phyloP scores from a whole-genome alignment of 2,329 filamentous ascomycete species.

The Purpureocillium takamizusanense region DNA sequence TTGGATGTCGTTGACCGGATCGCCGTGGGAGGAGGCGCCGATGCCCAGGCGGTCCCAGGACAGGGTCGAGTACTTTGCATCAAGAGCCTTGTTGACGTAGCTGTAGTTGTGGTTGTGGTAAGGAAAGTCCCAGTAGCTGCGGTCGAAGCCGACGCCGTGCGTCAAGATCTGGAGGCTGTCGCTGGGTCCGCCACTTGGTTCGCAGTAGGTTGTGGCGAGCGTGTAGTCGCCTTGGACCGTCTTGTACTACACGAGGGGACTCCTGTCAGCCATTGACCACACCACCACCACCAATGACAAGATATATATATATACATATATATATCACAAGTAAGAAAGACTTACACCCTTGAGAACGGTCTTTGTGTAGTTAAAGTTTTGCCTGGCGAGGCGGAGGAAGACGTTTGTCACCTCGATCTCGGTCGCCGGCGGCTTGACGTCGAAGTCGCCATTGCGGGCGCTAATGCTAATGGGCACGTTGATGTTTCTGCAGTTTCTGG shows the following conservation, averaged over 20 bases:
- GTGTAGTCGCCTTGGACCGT: conserved; percentile 44
- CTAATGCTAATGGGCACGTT: conserved; percentile 47
- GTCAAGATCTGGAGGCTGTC: conserved; percentile 29
- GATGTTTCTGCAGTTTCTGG: conserved; percentile 36
- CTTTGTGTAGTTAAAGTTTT: conserved; percentile 40
- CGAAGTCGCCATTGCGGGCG: conserved; percentile 44
- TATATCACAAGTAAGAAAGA: too few relatives aligned
- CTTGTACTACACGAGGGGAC: conserved; percentile 26
- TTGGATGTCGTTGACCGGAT: conserved; percentile 53
- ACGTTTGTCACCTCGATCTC: conserved; percentile 51
- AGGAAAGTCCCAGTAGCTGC: conserved; percentile 52
- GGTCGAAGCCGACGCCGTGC: conserved; percentile 30
- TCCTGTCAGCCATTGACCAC: too few relatives aligned
- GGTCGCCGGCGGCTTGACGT: conserved; percentile 33
- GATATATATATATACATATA: too few relatives aligned
- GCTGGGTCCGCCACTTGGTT: conserved; percentile 36
- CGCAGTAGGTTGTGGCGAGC: conserved; percentile 53
- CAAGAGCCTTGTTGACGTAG: conserved; percentile 48
- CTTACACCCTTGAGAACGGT: conserved; percentile 33
- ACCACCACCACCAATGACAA: too few relatives aligned
- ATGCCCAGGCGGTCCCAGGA: conserved; percentile 55
- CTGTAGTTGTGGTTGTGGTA: conserved; percentile 52
- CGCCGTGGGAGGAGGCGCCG: conserved; percentile 46
- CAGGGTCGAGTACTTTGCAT: conserved; percentile 49
- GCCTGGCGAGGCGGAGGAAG: conserved; percentile 36